phyloP scores from a whole-genome alignment of 2,329 filamentous ascomycete species.

The Talaromyces sp. region DNA sequence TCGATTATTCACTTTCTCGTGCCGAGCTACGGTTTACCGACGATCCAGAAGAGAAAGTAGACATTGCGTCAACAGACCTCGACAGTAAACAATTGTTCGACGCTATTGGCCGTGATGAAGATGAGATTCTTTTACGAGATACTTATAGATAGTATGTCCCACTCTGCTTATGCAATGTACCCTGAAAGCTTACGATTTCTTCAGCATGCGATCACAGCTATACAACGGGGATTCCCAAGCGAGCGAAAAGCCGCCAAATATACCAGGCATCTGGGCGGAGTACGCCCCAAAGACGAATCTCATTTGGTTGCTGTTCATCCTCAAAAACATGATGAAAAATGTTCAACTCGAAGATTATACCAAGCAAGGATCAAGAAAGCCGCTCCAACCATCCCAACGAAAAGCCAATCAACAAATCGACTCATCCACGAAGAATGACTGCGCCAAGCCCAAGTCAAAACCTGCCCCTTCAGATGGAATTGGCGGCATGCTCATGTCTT shows the following conservation, averaged over 20 bases:
- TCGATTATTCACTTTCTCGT: constrained; percentile 64
- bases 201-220: constrained; percentile 36
- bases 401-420: constrained; percentile 13
- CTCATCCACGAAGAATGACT: background rate
- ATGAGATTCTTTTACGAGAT: constrained; percentile 34
- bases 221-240: constrained; percentile 41
- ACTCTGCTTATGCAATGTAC: background rate
- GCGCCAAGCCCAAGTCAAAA: background rate
- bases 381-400: background rate
- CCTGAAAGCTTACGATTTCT: background rate
- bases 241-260: constrained; percentile 26
- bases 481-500: constrained; percentile 8
- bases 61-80: constrained; percentile 36
- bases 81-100: constrained; percentile 41
- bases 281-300: constrained; percentile 59
- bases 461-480: background rate
- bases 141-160: constrained; percentile 37
- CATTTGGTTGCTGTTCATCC: constrained; percentile 58
- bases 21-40: constrained; percentile 41
- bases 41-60: constrained; percentile 18
- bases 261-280: constrained; percentile 45
- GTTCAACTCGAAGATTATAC: constrained; percentile 8
- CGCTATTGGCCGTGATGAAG: constrained; percentile 36
- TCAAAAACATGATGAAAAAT: constrained; percentile 50
- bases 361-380: constrained; percentile 11